Evolutionary conservation across 1,139 yeast species (phyloP), one percentile per base, ranked within the genome.

Genomic region (Blastobotrys illinoisensis): DNA sequence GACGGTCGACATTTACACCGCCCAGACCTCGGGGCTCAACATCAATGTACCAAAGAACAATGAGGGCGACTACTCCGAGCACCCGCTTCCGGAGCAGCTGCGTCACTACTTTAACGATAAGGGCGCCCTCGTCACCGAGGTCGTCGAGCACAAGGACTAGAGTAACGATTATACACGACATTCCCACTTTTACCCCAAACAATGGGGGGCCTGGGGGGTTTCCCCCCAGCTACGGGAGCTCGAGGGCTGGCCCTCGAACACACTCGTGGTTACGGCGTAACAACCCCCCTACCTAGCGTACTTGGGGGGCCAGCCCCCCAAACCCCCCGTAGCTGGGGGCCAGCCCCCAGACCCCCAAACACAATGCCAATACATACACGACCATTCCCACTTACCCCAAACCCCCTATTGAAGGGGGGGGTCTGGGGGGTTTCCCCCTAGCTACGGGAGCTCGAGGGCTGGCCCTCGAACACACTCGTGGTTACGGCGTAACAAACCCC

Each of bases 41-140:
- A 77, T 91, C 61, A 88, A 89, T 65, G 79, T 89, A 46, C 96
- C 96, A 47, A 62, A 64, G 47, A 72, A 75, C 50, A 73, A 76
- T 45, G 82, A 75, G 23, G 84, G 78, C 51, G 88, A 86, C 63
- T 85, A 80, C 70, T 79, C 77, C 53, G 98, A 91, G 68, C 74
- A 83, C 58, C 83, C 96, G 5, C 81, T 86, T 44, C 97, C 97
- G 1, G 97, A 91, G 70, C 97, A 91, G 73, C 79, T 91, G 71
- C 82, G 82, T 64, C 96, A 88, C 70, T 71, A 74, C 16, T 73
- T 80, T 59, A 67, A 64, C 13, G 67, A 65, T 18, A 66, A 73
- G 53, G 84, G 85, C 20, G 74, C 76, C 59, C 64, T 82, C 54
- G 69, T 70, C 43, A 77, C 81, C 52, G 68, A 73, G 50, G 79